Evolutionary conservation across 176 grass and related monocot species (phyloP), one percentile per base, ranked within the genome.

Genomic region (Metroxylon sagu): DNA sequence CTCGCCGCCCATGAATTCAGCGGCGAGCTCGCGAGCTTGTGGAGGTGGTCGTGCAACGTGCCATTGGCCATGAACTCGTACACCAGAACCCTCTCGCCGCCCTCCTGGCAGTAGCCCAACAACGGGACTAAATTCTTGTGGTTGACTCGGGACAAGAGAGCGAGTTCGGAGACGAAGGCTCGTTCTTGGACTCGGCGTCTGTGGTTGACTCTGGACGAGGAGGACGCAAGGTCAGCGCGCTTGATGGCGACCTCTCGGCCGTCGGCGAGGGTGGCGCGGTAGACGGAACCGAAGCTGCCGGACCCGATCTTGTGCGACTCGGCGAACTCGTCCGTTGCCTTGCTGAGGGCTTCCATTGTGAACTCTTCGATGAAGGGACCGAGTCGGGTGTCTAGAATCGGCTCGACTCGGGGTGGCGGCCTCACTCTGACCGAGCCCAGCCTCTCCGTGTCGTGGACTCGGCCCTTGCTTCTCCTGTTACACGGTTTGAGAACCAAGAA

Each of bases 41-140:
- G 93, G 76, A 98, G 82, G 77, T 97, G 80, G 61, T 97, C 81
- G 62, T 97, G 78, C 49, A 95, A 82, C 4, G 82, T 67, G 73
- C 89, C 85, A 54, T 95, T 80, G 1, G 82, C 71, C 85, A 95
- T 89, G 89, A 77, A 83, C 80, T 95, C 89, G 54, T 89, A 79
- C 15, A 95, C 76, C 0, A 95, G 76, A 62, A 95, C 73, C 14
- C 84, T 84, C 81, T 97, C 93, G 49, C 87, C 78, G 25, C 58
- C 69, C 59, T 35, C 65, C 16, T 28, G 27, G 65, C 65, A 68
- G 65, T 55, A 68, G 29, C 65, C 65, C 27, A 68, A 12, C n/a
- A 68, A 14, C 8, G 52, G 52, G 28, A 68, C 65, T 27, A 68
- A 19, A 29, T 68, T 68, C 28, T 56, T 54, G 65, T 68, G 65